These are phyloP conservation scores for Halenospora varia DNA, from an alignment of 495 filamentous ascomycete species.

Conservation along the genomic window DNA sequence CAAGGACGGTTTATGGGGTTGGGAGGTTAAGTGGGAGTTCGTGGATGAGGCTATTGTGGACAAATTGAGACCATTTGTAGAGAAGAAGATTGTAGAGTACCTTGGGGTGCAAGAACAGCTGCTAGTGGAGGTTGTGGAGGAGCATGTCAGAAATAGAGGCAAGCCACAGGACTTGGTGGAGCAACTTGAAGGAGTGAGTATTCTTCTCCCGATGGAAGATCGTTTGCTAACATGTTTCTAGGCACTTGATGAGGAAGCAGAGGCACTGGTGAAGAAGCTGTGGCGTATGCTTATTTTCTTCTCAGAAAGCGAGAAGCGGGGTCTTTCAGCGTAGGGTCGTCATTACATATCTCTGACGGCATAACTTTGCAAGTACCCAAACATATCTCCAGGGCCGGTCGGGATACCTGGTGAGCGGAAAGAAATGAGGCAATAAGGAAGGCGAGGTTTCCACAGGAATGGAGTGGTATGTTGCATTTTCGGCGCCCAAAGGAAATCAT, in stretches of 20 bases:
- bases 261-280: constrained; percentile 89
- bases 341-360: too few species aligned
- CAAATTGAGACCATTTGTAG: constrained; percentile 90
- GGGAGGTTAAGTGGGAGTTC: constrained; percentile 91
- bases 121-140: constrained; percentile 87
- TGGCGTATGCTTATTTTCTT: constrained; percentile 99
- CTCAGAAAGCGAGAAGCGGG: constrained; percentile 90
- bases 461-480: not conserved
- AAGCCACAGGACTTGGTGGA: constrained; percentile 77
- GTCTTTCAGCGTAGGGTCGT: constrained; percentile 57
- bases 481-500: too few species aligned
- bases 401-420: not conserved
- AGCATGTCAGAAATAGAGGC: constrained; percentile 74
- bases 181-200: constrained; percentile 74
- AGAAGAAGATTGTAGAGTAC: constrained; percentile 97
- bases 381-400: too few species aligned
- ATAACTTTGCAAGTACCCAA: too few species aligned
- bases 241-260: constrained; percentile 93
- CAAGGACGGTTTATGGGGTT: constrained; percentile 83
- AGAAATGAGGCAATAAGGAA: too few species aligned
- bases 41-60: constrained; percentile 81
- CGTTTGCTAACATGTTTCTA: constrained; percentile 38
- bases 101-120: constrained; percentile 95
- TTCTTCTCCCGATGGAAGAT: not conserved
- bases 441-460: too few species aligned